Conservation (phyloP, 108 stramenopile species). For the Seminavis robusta region DNA sequence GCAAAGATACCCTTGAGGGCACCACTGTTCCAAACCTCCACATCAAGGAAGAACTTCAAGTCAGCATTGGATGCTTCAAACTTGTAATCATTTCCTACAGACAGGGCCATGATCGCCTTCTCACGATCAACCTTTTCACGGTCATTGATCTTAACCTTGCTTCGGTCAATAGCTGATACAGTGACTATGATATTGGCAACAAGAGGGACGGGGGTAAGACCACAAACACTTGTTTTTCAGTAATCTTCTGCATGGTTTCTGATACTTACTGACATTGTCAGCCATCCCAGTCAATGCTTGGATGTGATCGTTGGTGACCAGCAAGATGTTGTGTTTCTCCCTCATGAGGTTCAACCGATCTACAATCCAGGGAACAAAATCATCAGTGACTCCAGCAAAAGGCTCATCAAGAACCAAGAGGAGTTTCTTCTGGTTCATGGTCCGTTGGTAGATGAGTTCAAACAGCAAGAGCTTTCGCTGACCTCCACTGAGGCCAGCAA, state of each 20-base stretch:
- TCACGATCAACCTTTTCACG: conserved; percentile 43
- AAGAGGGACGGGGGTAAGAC: too few species aligned
- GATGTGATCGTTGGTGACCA: conserved; percentile 78
- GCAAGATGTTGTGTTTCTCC: conserved; percentile 53
- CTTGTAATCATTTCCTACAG: conserved; percentile 45
- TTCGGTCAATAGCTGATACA: conserved; percentile 60
- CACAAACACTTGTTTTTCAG: too few species aligned
- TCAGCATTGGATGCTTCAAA: conserved; percentile 28
- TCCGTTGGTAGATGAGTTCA: conserved; percentile 64
- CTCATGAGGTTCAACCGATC: conserved; percentile 48
- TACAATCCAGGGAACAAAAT: conserved; percentile 66
- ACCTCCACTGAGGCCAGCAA: conserved; percentile 60
- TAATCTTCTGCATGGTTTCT: too few species aligned
- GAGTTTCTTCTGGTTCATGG: conserved; percentile 32
- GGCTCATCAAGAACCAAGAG: conserved; percentile 65
- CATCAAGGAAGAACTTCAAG: conserved; percentile 57
- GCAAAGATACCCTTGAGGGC: conserved; percentile 34
- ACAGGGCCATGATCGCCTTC: conserved; percentile 43
- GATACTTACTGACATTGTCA: too few species aligned
- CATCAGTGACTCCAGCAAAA: conserved; percentile 71
- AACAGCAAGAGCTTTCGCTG: conserved; percentile 66
- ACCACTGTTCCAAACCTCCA: conserved; percentile 42
- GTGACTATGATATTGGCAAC: too few species aligned
- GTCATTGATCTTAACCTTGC: conserved; percentile 47
- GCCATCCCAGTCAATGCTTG: conserved; percentile 51